phyloP scores from a whole-genome alignment of 73 alveolate species.

The Paraurostyla sp. region DNA sequence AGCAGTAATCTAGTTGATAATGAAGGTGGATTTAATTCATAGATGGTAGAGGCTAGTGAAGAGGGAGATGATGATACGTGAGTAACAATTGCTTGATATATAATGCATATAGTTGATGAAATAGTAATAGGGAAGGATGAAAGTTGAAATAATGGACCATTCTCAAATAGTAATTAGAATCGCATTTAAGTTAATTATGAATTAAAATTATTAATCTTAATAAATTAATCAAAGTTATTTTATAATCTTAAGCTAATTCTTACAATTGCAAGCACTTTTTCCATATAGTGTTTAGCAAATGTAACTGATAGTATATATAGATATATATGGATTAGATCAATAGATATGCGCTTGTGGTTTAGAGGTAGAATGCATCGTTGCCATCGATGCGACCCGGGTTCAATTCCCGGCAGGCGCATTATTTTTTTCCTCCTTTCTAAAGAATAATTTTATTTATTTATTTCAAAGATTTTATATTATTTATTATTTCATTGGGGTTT shows the following conservation, averaged over 20 bases:
- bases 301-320: neutral
- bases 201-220: too few species aligned
- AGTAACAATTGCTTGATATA: conserved; percentile 22
- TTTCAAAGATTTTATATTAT: too few species aligned
- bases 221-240: neutral
- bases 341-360: conserved; percentile 75
- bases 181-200: too few species aligned
- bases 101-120: neutral
- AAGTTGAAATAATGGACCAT: neutral
- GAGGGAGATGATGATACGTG: conserved; percentile 51
- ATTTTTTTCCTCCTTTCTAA: neutral
- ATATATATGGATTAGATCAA: neutral
- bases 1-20: neutral
- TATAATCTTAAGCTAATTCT: neutral
- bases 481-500: too few species aligned
- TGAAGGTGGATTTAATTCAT: neutral
- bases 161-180: too few species aligned
- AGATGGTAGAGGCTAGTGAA: conserved; percentile 30
- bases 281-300: neutral
- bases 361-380: conserved; percentile 80
- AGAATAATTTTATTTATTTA: too few species aligned
- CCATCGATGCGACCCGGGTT: conserved; percentile 86
- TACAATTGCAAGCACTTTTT: neutral
- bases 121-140: neutral
- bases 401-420: conserved; percentile 77